Evolutionary conservation across 768 basidiomycete genomes (phyloP).

Genomic region (Serendipita indica): DNA sequence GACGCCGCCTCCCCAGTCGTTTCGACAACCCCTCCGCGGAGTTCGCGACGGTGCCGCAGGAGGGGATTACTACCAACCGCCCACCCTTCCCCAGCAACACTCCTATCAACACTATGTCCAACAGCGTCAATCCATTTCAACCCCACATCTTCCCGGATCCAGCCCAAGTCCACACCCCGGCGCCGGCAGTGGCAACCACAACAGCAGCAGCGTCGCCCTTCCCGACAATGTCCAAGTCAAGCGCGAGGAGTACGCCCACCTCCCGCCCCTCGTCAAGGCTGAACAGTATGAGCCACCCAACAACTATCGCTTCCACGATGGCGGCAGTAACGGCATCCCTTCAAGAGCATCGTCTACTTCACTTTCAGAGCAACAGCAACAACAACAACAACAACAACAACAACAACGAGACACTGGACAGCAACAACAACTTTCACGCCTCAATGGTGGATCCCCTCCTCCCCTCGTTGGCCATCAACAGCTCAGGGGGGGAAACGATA

Average conservation of each 20-base stretch:
- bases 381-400: conserved; percentile 20
- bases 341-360: conserved; percentile 3
- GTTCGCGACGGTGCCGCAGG: conserved; percentile 9
- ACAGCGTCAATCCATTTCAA: neutral
- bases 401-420: conserved; percentile 11
- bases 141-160: neutral
- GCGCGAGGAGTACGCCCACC: conserved; percentile 2
- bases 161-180: neutral
- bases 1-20: conserved; percentile 44
- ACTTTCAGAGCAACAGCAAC: conserved; percentile 1
- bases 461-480: conserved; percentile 27
- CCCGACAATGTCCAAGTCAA: neutral
- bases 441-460: conserved; percentile 19
- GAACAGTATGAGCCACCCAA: conserved; percentile 1
- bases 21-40: conserved; percentile 10
- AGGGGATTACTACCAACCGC: conserved; percentile 8
- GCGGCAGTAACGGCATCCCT: neutral
- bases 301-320: neutral
- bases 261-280: conserved; percentile 8
- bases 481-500: conserved; percentile 11
- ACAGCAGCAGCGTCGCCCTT: neutral
- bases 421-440: conserved; percentile 28
- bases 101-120: neutral
- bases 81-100: conserved; percentile 6
- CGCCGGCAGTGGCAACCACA: neutral